These are phyloP conservation scores for Chloris gayana DNA, from an alignment of 176 grass and related monocot genomes.

Conservation along the genomic window DNA sequence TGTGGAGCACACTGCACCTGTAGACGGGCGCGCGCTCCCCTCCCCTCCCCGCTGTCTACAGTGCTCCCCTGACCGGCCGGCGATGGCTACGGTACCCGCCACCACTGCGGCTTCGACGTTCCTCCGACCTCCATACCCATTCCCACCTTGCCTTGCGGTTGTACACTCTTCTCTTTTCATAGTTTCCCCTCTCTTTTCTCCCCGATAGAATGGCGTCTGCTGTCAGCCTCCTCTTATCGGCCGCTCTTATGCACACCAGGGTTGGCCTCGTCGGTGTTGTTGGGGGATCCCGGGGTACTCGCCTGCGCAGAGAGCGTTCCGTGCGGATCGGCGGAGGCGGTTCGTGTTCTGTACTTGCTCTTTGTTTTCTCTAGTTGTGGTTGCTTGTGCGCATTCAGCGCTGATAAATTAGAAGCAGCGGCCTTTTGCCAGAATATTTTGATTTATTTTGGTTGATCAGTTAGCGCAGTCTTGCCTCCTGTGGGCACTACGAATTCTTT, in stretches of 20 bases:
- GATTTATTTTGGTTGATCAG: background rate
- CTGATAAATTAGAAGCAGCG: background rate
- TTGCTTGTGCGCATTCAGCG: background rate
- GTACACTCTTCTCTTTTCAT: background rate
- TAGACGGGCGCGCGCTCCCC: background rate
- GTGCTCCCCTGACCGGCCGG: background rate
- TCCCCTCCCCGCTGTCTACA: background rate
- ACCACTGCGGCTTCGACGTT: conserved; percentile 22
- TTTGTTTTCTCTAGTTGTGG: background rate
- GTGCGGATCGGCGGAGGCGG: conserved; percentile 32
- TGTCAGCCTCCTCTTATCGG: background rate
- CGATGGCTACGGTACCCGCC: conserved; percentile 25
- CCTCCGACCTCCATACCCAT: conserved; percentile 13
- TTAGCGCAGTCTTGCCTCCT: background rate
- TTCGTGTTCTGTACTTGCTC: conserved; percentile 13
- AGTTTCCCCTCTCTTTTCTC: no score
- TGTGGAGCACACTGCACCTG: conserved; percentile 32
- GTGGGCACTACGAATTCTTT: background rate
- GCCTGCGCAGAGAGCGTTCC: conserved; percentile 7
- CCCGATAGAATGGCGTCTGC: background rate
- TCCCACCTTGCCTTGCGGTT: conserved; percentile 18
- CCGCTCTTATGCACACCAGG: background rate
- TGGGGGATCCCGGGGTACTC: conserved; percentile 11
- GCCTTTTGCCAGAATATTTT: background rate
- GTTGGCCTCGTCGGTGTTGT: conserved; percentile 6